Evolutionary conservation across 2,329 filamentous ascomycete genomes (phyloP), one percentile per base, ranked within the genome.

Genomic region (Coniochaeta prunicola): DNA sequence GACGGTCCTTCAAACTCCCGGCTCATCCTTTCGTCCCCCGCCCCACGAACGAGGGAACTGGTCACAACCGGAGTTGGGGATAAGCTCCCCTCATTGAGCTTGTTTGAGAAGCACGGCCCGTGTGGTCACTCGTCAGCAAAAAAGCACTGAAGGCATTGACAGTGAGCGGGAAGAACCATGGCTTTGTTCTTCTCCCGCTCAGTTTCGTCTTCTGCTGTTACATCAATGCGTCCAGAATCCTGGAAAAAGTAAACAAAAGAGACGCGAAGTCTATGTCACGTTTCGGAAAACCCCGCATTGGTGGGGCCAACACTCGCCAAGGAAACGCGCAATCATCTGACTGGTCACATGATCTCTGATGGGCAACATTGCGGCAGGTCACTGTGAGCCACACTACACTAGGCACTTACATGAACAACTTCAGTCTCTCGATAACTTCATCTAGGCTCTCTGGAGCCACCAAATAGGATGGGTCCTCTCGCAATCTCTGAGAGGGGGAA

Each of bases 231-330:
- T 19, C 28, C 3, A 54, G 40, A 12, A 21, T 55, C 53, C 33
- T 33, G 10, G 19, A 19, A 3, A 55, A 55, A 55, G 53, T 55
- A 55, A 55, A 55, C 53, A 55, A 55, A 33, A 28, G 28, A 55
- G 30, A 31, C 53, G 53, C 21, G 30, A 31, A n/a, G n/a, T n/a
- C n/a, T n/a, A 55, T 55, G 30, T 28, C 26, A 53, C 48, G 24
- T 33, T 53, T 30, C 48, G 30, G 34, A 34, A 21, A 28, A 55
- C 53, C 53, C 53, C 53, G 53, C 53, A 55, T 55, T 17, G 8
- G 19, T 5, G 34, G 53, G 53, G 50, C 15, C 19, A 9, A 26
- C 45, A 28, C 28, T 50, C 45, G 45, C 45, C 45, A 50, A 30
- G 45, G 53, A 21, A 34, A 55, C 53, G 53, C 53, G 53, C 5